These are phyloP conservation scores for Salix exigua DNA, from an alignment of 345 rosid genomes.

Conservation along the genomic window DNA sequence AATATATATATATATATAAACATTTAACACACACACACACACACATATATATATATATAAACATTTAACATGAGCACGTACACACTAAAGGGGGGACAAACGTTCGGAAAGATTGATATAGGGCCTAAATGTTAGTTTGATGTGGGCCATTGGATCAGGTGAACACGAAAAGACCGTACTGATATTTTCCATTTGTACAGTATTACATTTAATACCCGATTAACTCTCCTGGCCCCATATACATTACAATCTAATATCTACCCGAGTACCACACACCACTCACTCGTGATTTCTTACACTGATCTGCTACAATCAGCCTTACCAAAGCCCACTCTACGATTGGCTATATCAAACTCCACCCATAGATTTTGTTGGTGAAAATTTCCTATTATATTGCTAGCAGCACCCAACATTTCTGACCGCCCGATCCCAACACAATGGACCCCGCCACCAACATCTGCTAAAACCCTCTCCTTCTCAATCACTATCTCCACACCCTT, in stretches of 20 bases:
- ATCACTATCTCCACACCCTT: slow-evolving; percentile 64
- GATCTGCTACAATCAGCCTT: slow-evolving; percentile 18
- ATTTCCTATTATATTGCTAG: slow-evolving; percentile 83
- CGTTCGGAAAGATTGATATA: background rate
- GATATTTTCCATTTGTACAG: slow-evolving; percentile 11
- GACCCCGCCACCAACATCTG: slow-evolving; percentile 58
- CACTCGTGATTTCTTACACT: background rate
- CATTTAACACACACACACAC: too few relatives aligned
- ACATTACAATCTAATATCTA: background rate
- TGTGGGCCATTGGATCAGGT: background rate
- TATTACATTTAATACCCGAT: slow-evolving; percentile 5
- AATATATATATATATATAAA: background rate
- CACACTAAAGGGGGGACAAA: background rate
- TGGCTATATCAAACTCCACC: slow-evolving; percentile 68
- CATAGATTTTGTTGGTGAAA: slow-evolving; percentile 82
- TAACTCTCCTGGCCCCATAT: slow-evolving; percentile 1
- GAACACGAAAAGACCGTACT: background rate
- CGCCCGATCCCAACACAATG: slow-evolving; percentile 80
- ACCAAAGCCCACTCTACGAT: slow-evolving; percentile 20
- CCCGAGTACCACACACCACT: too few relatives aligned
- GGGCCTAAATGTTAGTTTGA: background rate
- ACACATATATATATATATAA: too few relatives aligned
- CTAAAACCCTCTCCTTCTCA: slow-evolving; percentile 40
- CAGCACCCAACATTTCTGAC: slow-evolving; percentile 63
- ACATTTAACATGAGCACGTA: background rate